Conservation (phyloP, 176 grass and related monocot species). For the Eragrostis curvula region DNA sequence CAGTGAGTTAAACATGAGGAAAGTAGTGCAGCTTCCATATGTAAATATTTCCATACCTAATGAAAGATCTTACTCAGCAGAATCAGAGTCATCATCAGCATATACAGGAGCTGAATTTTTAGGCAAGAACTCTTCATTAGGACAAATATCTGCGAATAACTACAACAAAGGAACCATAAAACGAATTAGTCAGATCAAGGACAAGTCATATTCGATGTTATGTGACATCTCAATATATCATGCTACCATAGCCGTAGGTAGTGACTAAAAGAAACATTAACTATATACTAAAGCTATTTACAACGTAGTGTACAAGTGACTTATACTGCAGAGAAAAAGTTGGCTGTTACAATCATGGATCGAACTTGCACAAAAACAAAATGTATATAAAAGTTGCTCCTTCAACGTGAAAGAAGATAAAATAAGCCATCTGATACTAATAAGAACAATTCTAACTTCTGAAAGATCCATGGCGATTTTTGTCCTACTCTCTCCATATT, state of each 20-base stretch:
- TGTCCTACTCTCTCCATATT: too few species aligned
- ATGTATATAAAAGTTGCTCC: slow-evolving; percentile 9
- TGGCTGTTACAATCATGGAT: background rate
- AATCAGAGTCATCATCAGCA: slow-evolving; percentile 51
- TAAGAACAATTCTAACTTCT: slow-evolving; percentile 22
- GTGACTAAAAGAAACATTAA: slow-evolving; percentile 29
- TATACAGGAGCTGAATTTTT: slow-evolving; percentile 58
- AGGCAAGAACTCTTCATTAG: slow-evolving; percentile 71
- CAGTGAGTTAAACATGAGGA: background rate
- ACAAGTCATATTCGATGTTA: background rate
- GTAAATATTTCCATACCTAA: slow-evolving; percentile 20
- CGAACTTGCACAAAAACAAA: background rate
- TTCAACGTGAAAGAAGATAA: too few species aligned
- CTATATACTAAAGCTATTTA: slow-evolving; percentile 31
- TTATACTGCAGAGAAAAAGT: background rate
- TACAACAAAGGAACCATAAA: slow-evolving; percentile 38
- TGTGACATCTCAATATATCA: slow-evolving; percentile 15
- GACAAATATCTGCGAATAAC: slow-evolving; percentile 76
- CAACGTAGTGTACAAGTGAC: slow-evolving; percentile 1
- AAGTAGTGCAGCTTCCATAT: slow-evolving; percentile 19
- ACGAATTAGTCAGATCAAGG: slow-evolving; percentile 39
- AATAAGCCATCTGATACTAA: slow-evolving; percentile 13
- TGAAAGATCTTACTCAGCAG: slow-evolving; percentile 39
- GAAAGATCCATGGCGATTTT: slow-evolving; percentile 15
- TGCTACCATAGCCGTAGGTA: slow-evolving; percentile 20